A percentile compares a stretch with the other conserved stretches of the same genome.
phyloP scores from a whole-genome alignment of 1,284 basidiomycete species.

The Leccinum glutinopallens region DNA sequence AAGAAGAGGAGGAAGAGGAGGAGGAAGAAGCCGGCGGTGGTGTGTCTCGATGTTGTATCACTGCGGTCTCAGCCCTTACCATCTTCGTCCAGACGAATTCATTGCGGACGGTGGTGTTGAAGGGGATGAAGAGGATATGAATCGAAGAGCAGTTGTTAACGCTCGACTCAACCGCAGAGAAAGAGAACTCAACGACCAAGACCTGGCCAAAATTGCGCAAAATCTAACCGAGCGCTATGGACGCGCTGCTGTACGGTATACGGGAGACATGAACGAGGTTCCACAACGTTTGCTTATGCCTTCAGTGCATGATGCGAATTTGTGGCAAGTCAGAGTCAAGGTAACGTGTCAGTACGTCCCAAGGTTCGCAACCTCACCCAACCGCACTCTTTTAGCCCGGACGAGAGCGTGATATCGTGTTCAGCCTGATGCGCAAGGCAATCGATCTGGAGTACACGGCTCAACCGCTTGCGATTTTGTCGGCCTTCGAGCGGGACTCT shows the following conservation, averaged over 20 bases:
- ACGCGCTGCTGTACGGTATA: constrained; percentile 70
- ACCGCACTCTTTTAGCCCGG: constrained; percentile 60
- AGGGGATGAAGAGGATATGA: constrained; percentile 70
- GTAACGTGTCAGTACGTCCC: constrained; percentile 45
- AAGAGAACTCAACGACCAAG: constrained; percentile 79
- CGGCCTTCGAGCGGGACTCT: constrained; percentile 95
- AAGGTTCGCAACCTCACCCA: constrained; percentile 4
- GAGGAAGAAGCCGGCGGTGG: constrained; percentile 82
- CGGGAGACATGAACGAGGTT: constrained; percentile 91
- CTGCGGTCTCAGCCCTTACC: constrained; percentile 15
- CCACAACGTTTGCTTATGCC: constrained; percentile 95
- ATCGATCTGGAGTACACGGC: constrained; percentile 78
- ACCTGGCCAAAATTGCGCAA: constrained; percentile 86
- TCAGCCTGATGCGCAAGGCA: constrained; percentile 93
- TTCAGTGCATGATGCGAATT: constrained; percentile 90
- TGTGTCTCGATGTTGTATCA: constrained; percentile 36
- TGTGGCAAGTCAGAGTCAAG: constrained; percentile 97
- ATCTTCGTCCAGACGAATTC: constrained; percentile 64
- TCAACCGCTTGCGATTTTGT: constrained; percentile 82
- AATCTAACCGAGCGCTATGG: constrained; percentile 84
- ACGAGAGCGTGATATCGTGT: constrained; percentile 90
- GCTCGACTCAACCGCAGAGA: constrained; percentile 78
- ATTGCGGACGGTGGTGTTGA: constrained; percentile 75
- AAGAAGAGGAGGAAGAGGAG: constrained; percentile 94
- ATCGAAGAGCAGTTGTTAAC: constrained; percentile 66